phyloP scores from a whole-genome alignment of 352 stramenopile genomes.

The Pythium coloratum region DNA sequence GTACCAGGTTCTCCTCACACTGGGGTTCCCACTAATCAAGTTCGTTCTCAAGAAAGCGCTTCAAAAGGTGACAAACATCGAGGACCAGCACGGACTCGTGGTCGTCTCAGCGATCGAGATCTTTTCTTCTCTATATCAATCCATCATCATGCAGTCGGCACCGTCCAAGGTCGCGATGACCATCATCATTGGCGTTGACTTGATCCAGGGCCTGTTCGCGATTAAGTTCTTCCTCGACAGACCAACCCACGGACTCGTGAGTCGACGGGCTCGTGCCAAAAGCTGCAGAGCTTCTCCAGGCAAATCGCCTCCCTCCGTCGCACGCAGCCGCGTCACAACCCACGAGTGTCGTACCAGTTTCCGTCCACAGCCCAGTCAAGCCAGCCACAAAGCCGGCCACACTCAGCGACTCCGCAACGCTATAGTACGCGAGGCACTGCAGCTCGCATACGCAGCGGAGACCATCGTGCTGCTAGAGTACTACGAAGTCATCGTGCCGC shows the following conservation, averaged over 20 bases:
- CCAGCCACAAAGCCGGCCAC: background rate
- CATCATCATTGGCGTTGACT: conserved; percentile 22
- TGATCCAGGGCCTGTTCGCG: conserved; percentile 6
- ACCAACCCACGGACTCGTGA: background rate
- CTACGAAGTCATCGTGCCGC: conserved; percentile 21
- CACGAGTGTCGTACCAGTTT: background rate
- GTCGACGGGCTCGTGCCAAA: background rate
- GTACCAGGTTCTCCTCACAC: conserved; percentile 11
- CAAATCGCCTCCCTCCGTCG: background rate
- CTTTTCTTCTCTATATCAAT: conserved; percentile 21
- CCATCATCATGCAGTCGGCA: conserved; percentile 22
- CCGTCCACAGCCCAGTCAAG: no score
- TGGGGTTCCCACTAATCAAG: conserved; percentile 20
- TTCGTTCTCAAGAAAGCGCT: conserved; percentile 12
- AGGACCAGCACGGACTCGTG: conserved; percentile 9
- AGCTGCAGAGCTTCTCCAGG: background rate
- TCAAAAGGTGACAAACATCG: background rate
- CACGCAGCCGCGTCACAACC: background rate
- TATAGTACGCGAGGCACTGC: conserved; percentile 8
- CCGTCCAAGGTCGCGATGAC: conserved; percentile 11
- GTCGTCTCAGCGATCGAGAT: conserved; percentile 18
- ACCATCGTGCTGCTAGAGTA: conserved; percentile 25
- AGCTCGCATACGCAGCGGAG: conserved; percentile 13
- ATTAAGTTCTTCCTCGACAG: conserved; percentile 23
- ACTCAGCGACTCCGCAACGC: background rate